These are phyloP conservation scores for Stephania yunnanensis DNA, from an alignment of 164 flowering plant genomes.

Conservation along the genomic window DNA sequence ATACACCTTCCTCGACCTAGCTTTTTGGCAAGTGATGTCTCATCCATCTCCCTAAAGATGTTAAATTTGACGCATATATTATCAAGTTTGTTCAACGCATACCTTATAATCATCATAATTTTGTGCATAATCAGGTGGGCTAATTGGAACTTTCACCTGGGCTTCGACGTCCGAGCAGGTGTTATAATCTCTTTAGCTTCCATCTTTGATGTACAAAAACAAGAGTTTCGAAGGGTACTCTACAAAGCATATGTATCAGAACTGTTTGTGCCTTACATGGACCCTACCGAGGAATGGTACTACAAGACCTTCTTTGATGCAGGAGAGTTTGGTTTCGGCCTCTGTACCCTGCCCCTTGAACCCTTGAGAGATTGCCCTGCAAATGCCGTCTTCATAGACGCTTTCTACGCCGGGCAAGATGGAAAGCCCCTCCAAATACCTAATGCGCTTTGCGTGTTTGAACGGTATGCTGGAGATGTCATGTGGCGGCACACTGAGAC, in stretches of 20 bases:
- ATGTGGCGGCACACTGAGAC: conserved; percentile 64
- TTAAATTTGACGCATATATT: too few species aligned
- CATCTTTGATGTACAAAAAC: conserved; percentile 36
- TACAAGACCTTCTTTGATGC: conserved; percentile 46
- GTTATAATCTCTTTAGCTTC: conserved; percentile 49
- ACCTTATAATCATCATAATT: too few species aligned
- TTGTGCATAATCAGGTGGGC: conserved; percentile 39
- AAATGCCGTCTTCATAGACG: conserved; percentile 51
- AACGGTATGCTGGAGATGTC: conserved; percentile 48
- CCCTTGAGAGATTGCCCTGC: conserved; percentile 46
- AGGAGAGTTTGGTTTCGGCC: conserved; percentile 62
- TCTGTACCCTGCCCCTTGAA: conserved; percentile 36
- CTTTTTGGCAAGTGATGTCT: too few species aligned
- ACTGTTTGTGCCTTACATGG: conserved; percentile 66
- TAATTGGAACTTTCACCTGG: conserved; percentile 53
- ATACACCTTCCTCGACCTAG: too few species aligned
- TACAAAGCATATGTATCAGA: conserved; percentile 56
- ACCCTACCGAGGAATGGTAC: conserved; percentile 56
- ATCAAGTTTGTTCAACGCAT: too few species aligned
- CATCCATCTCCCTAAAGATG: too few species aligned
- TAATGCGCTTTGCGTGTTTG: conserved; percentile 51
- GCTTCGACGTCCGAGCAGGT: conserved; percentile 50
- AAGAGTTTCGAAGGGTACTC: conserved; percentile 30
- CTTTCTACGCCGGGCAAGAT: conserved; percentile 25
- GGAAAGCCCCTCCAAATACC: conserved; percentile 31